phyloP scores from a whole-genome alignment of 805 yeast species.

The Cyberlindnera subsufficiens region DNA sequence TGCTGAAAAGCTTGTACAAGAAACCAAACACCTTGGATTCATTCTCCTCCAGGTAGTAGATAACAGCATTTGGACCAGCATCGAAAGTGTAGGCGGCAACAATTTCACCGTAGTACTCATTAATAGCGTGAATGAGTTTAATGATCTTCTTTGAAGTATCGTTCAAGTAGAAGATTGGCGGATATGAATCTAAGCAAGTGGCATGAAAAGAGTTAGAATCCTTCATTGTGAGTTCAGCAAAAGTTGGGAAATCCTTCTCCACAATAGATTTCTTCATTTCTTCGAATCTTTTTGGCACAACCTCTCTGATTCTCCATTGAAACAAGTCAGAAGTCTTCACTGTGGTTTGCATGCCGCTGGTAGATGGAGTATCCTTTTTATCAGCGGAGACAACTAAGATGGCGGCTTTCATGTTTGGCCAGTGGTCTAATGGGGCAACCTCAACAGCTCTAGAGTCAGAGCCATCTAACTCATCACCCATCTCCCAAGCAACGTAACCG shows the following conservation, averaged over 20 bases:
- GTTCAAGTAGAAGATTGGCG: constrained; percentile 92
- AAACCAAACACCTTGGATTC: constrained; percentile 71
- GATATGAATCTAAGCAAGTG: constrained; percentile 90
- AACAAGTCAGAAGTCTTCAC: constrained; percentile 86
- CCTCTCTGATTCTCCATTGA: constrained; percentile 65
- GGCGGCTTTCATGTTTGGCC: constrained; percentile 93
- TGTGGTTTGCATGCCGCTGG: constrained; percentile 95
- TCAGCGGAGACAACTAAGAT: constrained; percentile 89
- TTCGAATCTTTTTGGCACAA: constrained; percentile 82
- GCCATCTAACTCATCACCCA: constrained; percentile 79
- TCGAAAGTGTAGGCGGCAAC: constrained; percentile 97
- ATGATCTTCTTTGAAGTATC: constrained; percentile 85
- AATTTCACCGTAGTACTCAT: constrained; percentile 45
- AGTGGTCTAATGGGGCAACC: constrained; percentile 75
- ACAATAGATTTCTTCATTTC: constrained; percentile 76
- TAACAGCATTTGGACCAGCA: constrained; percentile 98
- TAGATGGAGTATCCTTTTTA: constrained; percentile 91
- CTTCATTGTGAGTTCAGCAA: constrained; percentile 89
- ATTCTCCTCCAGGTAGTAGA: constrained; percentile 76
- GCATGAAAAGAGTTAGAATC: constrained; percentile 98
- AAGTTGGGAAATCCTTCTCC: constrained; percentile 66
- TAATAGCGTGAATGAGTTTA: constrained; percentile 71
- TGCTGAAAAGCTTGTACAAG: constrained; percentile 51
- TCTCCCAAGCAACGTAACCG: constrained; percentile 99
- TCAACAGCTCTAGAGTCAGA: constrained; percentile 91